Evolutionary conservation across 805 yeast genomes (phyloP).

Genomic region (Pichia membranifaciens): DNA sequence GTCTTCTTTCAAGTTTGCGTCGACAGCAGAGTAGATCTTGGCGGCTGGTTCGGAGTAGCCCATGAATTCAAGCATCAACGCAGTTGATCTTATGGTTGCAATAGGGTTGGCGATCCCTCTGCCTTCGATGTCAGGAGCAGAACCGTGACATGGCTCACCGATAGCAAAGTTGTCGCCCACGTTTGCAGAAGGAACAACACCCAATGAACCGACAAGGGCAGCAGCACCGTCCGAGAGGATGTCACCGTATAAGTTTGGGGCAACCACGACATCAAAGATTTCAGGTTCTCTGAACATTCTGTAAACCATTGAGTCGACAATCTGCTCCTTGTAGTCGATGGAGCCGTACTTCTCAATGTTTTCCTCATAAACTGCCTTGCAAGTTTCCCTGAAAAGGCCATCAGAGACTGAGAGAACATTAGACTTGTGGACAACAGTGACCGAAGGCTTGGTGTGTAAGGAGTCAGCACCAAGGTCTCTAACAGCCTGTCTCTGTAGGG

Average conservation of each 20-base stretch:
- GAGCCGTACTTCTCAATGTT: slow-evolving; percentile 52
- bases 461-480: slow-evolving; percentile 59
- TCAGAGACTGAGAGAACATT: slow-evolving; percentile 89
- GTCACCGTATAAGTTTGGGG: slow-evolving; percentile 98
- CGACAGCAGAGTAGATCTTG: slow-evolving; percentile 88
- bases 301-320: slow-evolving; percentile 98
- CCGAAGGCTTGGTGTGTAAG: slow-evolving; percentile 49
- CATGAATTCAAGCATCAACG: slow-evolving; percentile 94
- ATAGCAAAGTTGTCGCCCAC: slow-evolving; percentile 95
- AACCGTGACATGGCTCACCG: slow-evolving; percentile 99
- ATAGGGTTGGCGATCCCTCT: slow-evolving; percentile 91
- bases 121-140: slow-evolving; percentile 98
- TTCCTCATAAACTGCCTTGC: slow-evolving; percentile 52
- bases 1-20: slow-evolving; percentile 81
- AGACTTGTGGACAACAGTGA: slow-evolving; percentile 94
- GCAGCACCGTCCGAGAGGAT: slow-evolving; percentile 97
- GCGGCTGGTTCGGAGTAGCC: slow-evolving; percentile 89
- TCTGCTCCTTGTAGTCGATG: slow-evolving; percentile 82
- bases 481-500: slow-evolving; percentile 79
- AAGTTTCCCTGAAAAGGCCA: slow-evolving; percentile 92
- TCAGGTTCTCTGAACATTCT: slow-evolving; percentile 98
- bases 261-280: slow-evolving; percentile 95
- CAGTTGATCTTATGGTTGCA: slow-evolving; percentile 97
- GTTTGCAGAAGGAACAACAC: slow-evolving; percentile 97
- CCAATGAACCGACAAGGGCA: slow-evolving; percentile 93